A percentile compares a stretch with the other conserved stretches of the same genome.
Evolutionary conservation across 352 stramenopile species (phyloP).

Genomic region (Pythium scleroteichum): DNA sequence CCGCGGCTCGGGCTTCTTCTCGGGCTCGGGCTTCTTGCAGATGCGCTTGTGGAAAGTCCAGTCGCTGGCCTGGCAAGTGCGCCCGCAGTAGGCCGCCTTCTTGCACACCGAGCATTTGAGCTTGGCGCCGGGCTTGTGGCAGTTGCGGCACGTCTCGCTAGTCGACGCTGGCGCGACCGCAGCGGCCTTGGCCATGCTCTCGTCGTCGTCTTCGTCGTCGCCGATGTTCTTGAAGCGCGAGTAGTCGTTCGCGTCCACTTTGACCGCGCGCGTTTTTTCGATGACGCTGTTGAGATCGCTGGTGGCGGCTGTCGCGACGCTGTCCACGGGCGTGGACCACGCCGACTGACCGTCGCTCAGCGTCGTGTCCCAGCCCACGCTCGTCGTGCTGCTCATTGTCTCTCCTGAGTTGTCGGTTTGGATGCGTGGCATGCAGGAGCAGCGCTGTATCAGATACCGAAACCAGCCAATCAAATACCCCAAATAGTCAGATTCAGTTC

Average conservation of each 20-base stretch:
- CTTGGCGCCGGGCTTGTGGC: constrained; percentile 69
- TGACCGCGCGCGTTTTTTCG: constrained; percentile 60
- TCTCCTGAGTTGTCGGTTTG: too few relatives aligned
- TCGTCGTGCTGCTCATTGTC: constrained; percentile 21
- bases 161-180: not conserved
- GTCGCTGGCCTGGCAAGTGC: constrained; percentile 79
- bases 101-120: constrained; percentile 89
- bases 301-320: not conserved
- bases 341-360: constrained; percentile 27
- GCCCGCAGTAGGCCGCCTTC: constrained; percentile 81
- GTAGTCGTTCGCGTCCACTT: constrained; percentile 85
- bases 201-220: constrained; percentile 38
- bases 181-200: constrained; percentile 19
- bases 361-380: constrained; percentile 55
- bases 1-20: constrained; percentile 45
- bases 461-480: too few relatives aligned
- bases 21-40: constrained; percentile 79
- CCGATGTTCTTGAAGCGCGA: constrained; percentile 85
- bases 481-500: too few relatives aligned
- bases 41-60: constrained; percentile 88
- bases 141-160: constrained; percentile 67
- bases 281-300: constrained; percentile 54
- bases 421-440: too few relatives aligned
- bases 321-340: constrained; percentile 25
- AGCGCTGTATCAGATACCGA: too few relatives aligned